Evolutionary conservation across 257 asterid species (phyloP).

Genomic region (Buddleja alternifolia): DNA sequence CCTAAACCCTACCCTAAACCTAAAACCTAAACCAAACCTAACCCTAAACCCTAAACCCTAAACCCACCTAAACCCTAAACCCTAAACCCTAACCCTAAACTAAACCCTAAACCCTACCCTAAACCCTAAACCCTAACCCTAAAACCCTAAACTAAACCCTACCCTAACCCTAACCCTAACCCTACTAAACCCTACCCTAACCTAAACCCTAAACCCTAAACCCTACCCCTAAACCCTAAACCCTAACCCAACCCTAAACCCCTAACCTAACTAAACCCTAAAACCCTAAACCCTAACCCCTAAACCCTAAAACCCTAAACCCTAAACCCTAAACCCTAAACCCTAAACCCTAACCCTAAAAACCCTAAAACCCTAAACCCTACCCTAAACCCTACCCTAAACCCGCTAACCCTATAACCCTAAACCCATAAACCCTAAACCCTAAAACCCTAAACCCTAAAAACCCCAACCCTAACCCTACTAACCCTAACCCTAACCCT

Average conservation of each 20-base stretch:
- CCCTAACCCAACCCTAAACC: too few species aligned
- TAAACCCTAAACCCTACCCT: too few species aligned
- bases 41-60: too few species aligned
- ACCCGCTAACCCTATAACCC: background rate
- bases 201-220: background rate
- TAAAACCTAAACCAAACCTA: too few species aligned
- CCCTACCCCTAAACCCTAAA: background rate
- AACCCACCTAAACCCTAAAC: too few species aligned
- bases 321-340: slow-evolving; percentile 10
- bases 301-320: slow-evolving; percentile 8
- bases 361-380: slow-evolving; percentile 13
- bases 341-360: slow-evolving; percentile 11
- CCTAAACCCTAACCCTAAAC: too few species aligned
- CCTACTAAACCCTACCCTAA: background rate
- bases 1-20: too few species aligned
- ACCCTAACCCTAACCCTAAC: too few species aligned
- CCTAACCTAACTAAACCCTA: too few species aligned
- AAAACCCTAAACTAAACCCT: background rate
- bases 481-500: background rate
- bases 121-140: background rate
- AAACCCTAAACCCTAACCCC: slow-evolving; percentile 6
- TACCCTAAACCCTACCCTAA: slow-evolving; percentile 16
- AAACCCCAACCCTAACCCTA: background rate
- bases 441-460: slow-evolving; percentile 18
- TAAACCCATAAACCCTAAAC: background rate